Conservation (phyloP, 495 filamentous ascomycete species). For the Penicillium verhagenii region DNA sequence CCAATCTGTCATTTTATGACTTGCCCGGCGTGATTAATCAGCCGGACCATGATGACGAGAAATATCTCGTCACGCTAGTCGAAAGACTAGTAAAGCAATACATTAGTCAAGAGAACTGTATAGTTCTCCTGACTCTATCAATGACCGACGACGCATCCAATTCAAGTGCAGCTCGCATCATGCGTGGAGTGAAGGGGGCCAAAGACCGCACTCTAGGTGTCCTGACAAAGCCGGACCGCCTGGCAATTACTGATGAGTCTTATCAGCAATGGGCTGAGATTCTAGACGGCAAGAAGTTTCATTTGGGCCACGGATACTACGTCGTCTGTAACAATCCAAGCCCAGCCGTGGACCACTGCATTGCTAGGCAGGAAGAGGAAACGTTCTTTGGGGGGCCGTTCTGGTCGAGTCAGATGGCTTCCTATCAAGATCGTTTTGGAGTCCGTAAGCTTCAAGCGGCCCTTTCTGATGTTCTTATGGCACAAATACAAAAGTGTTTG, state of each 20-base stretch:
- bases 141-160: slow-evolving; percentile 74
- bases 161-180: slow-evolving; percentile 64
- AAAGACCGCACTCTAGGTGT: slow-evolving; percentile 67
- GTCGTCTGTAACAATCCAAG: slow-evolving; percentile 62
- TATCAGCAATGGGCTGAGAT: slow-evolving; percentile 57
- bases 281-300: slow-evolving; percentile 52
- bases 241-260: slow-evolving; percentile 34
- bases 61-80: slow-evolving; percentile 64
- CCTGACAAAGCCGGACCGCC: slow-evolving; percentile 77
- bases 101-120: slow-evolving; percentile 59
- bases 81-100: slow-evolving; percentile 67
- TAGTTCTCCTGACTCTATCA: slow-evolving; percentile 70
- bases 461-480: slow-evolving; percentile 52
- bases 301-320: slow-evolving; percentile 63
- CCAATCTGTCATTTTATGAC: slow-evolving; percentile 76
- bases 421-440: slow-evolving; percentile 55
- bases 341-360: slow-evolving; percentile 46
- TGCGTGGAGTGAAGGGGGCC: slow-evolving; percentile 55
- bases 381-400: slow-evolving; percentile 53
- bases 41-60: slow-evolving; percentile 56
- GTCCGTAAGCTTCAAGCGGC: slow-evolving; percentile 53
- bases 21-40: slow-evolving; percentile 76
- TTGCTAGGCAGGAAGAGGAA: slow-evolving; percentile 57
- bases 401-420: slow-evolving; percentile 47
- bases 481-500: slow-evolving; percentile 58